Percentiles rank a stretch among this genome's conserved stretches.
These are phyloP conservation scores for Colletotrichum spinosum DNA, from an alignment of 2,329 filamentous ascomycete genomes.

Conservation along the genomic window DNA sequence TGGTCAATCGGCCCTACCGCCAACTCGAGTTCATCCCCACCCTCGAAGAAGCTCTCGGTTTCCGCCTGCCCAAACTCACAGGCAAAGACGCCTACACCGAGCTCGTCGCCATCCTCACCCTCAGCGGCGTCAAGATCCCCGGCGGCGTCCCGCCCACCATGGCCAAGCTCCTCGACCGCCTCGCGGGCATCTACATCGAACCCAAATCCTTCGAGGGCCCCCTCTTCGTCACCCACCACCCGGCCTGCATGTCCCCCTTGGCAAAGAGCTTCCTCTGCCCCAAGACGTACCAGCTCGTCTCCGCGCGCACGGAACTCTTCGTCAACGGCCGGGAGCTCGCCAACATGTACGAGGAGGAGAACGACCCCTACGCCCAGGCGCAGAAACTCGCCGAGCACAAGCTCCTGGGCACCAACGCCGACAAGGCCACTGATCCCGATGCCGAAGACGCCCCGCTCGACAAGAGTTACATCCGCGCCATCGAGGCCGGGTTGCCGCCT, in stretches of 20 bases:
- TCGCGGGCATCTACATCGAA: slow-evolving; percentile 83
- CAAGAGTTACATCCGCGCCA: slow-evolving; percentile 83
- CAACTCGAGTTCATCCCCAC: slow-evolving; percentile 85
- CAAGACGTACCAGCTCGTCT: slow-evolving; percentile 75
- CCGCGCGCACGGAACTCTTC: slow-evolving; percentile 88
- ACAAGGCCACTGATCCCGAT: slow-evolving; percentile 44
- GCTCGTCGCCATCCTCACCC: slow-evolving; percentile 63
- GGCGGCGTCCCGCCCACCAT: slow-evolving; percentile 68
- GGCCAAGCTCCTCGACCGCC: slow-evolving; percentile 81
- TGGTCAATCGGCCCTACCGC: slow-evolving; percentile 65
- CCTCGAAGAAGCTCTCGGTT: slow-evolving; percentile 76
- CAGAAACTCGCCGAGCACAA: slow-evolving; percentile 78
- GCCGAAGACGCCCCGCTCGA: slow-evolving; percentile 67
- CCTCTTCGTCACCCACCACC: slow-evolving; percentile 90
- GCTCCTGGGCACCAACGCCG: slow-evolving; percentile 48
- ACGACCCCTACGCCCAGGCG: slow-evolving; percentile 87
- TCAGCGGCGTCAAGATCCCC: slow-evolving; percentile 74
- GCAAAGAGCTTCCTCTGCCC: slow-evolving; percentile 86
- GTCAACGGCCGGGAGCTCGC: slow-evolving; percentile 84
- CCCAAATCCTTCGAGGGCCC: slow-evolving; percentile 75
- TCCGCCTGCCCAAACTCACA: slow-evolving; percentile 73
- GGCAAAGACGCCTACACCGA: slow-evolving; percentile 66
- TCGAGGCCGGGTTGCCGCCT: slow-evolving; percentile 92
- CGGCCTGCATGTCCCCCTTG: slow-evolving; percentile 89
- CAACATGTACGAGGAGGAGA: slow-evolving; percentile 99